Evolutionary conservation across 1,284 basidiomycete species (phyloP).

Genomic region (Naganishia sp.): DNA sequence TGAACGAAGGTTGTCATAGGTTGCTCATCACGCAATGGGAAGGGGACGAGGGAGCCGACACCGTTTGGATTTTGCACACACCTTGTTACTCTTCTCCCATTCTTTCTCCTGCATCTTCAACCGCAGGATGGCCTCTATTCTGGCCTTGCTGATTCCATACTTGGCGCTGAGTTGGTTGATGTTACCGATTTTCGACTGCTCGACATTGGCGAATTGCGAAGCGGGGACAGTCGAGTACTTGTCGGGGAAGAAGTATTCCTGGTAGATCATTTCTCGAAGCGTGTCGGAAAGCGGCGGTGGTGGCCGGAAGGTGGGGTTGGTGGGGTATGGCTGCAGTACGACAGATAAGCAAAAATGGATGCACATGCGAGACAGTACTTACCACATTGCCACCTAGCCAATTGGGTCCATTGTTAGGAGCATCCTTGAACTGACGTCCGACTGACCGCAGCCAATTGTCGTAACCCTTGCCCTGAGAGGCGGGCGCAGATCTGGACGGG

Average conservation of each 20-base stretch:
- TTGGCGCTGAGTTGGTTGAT: slow-evolving; percentile 42
- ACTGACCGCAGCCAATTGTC: slow-evolving; percentile 40
- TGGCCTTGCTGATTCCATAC: slow-evolving; percentile 49
- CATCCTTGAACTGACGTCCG: slow-evolving; percentile 37
- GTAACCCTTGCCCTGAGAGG: slow-evolving; percentile 26
- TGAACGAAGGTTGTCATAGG: slow-evolving; percentile 54
- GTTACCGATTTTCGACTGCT: slow-evolving; percentile 36
- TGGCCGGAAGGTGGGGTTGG: slow-evolving; percentile 51
- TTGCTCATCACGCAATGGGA: slow-evolving; percentile 47
- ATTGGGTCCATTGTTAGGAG: slow-evolving; percentile 42
- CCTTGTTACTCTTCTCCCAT: slow-evolving; percentile 44
- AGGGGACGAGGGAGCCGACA: not conserved
- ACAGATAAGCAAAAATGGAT: slow-evolving; percentile 24
- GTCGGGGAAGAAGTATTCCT: slow-evolving; percentile 30
- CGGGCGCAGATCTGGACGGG: not conserved
- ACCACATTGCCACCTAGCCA: slow-evolving; percentile 51
- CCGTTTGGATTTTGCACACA: slow-evolving; percentile 36
- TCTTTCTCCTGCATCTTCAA: slow-evolving; percentile 51
- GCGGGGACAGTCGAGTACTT: slow-evolving; percentile 8
- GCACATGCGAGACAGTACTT: slow-evolving; percentile 33
- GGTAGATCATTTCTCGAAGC: slow-evolving; percentile 42
- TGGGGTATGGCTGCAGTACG: slow-evolving; percentile 45
- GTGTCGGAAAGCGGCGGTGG: slow-evolving; percentile 51
- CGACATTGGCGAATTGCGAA: not conserved
- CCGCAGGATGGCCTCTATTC: slow-evolving; percentile 50